Conservation (phyloP, 495 filamentous ascomycete species). For the Cetradonia linearis region DNA sequence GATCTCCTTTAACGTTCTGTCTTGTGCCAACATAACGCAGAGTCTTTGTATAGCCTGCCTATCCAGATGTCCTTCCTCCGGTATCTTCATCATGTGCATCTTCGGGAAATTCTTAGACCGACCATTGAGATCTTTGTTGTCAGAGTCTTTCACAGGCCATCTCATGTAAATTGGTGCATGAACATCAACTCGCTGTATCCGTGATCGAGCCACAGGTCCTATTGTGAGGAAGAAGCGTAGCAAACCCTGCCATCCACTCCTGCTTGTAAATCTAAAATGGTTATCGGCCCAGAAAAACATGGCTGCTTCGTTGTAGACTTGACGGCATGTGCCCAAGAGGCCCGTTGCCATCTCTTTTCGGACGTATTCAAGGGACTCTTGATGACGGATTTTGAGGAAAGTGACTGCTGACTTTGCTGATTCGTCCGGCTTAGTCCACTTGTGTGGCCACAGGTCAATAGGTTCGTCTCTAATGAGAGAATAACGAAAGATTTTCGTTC, state of each 20-base stretch:
- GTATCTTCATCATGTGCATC: conserved; percentile 24
- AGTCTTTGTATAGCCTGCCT: conserved; percentile 20
- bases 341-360: conserved; percentile 23
- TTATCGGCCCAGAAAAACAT: conserved; percentile 21
- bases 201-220: conserved; percentile 19
- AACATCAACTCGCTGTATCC: conserved; percentile 18
- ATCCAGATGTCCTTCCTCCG: conserved; percentile 21
- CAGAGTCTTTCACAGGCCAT: conserved; percentile 19
- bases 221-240: conserved; percentile 25
- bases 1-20: conserved; percentile 19
- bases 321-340: conserved; percentile 21
- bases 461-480: conserved; percentile 22
- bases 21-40: conserved; percentile 17
- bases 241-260: conserved; percentile 23
- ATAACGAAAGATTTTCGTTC: conserved; percentile 32
- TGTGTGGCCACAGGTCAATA: conserved; percentile 25
- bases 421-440: conserved; percentile 16
- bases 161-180: conserved; percentile 23
- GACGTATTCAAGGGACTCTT: conserved; percentile 20
- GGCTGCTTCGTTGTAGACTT: conserved; percentile 18
- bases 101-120: conserved; percentile 23
- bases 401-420: conserved; percentile 3
- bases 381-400: conserved; percentile 19
- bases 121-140: conserved; percentile 22
- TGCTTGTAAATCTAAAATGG: conserved; percentile 20